Evolutionary conservation across 495 filamentous ascomycete species (phyloP), one percentile per base, ranked within the genome.

Genomic region (Gamarada debralockiae): DNA sequence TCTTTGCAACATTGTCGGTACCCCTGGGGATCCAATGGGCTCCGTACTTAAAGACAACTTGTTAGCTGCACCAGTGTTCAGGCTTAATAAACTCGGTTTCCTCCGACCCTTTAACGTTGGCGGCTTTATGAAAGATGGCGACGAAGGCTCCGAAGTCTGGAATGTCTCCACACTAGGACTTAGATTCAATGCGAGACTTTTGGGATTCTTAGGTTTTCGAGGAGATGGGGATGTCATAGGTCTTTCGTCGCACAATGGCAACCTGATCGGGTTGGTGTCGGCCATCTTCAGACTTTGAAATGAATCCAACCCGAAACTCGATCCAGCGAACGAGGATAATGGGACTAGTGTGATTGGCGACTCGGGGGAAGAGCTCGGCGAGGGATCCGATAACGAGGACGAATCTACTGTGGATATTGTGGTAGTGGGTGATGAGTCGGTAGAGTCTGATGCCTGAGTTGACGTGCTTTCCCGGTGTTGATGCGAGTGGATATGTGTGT

Each of bases 401-500:
- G 91, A 92, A 64, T 92, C 93, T 38, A 92, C 86, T 12, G 90
- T 96, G 13, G 91, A 96, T n/a, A 92, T 79, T 1, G 92, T 96
- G 2, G 90, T 97, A 15, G 93, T 97, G 0, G 93, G 93, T 17
- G 93, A 97, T 7, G 92, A 95, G 61, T 97, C 91, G 22, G 84
- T 87, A 3, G 93, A 98, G 41, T 86, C 90, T 8, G 89, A 89
- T 38, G 81, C 78, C 52, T 85, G 82, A 3, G 89, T 95, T 22
- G 89, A 92, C n/a, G 81, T 81, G 65, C 81, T 85, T 60, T 80
- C 75, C 67, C 80, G 75, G 60, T 81, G 79, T 59, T 79, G 73
- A 66, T 82, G 77, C 44, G 66, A 65, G 34, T 61, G 59, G 38
- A 56, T 47, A 18, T 54, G 53, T 17, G 44, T 27, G 23, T 42